These are phyloP conservation scores for Phytophthora quininea DNA, from an alignment of 352 stramenopile genomes.

Conservation along the genomic window DNA sequence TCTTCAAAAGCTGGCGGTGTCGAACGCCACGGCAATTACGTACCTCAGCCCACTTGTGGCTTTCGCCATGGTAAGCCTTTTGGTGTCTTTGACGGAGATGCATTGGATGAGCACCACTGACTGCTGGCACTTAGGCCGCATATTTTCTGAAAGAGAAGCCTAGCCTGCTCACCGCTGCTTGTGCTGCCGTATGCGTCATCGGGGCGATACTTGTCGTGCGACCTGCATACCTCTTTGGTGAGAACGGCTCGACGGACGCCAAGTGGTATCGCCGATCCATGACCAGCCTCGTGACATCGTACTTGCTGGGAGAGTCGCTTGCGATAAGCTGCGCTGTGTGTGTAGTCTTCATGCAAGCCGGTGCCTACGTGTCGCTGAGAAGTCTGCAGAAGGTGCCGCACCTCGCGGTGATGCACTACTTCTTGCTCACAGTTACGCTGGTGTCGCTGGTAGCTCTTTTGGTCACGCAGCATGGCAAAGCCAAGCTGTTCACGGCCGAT, in stretches of 20 bases:
- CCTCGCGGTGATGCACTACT: conserved; percentile 72
- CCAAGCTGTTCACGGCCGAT: conserved; percentile 19
- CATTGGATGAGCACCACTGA: too few relatives aligned
- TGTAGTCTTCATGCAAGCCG: conserved; percentile 37
- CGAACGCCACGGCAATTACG: conserved; percentile 70
- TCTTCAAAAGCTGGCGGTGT: conserved; percentile 61
- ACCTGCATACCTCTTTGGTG: conserved; percentile 54
- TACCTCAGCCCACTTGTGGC: conserved; percentile 69
- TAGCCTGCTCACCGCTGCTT: conserved; percentile 33
- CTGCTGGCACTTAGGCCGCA: conserved; percentile 29
- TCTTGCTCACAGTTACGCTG: conserved; percentile 48
- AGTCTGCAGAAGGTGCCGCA: conserved; percentile 52
- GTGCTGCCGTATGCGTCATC: conserved; percentile 47
- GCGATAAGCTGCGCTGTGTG: conserved; percentile 40
- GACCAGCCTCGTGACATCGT: conserved; percentile 32
- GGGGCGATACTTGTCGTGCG: conserved; percentile 53
- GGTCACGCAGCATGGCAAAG: conserved; percentile 33
- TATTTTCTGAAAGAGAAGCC: conserved; percentile 52
- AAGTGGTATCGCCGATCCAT: conserved; percentile 31
- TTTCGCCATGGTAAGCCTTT: conserved; percentile 51
- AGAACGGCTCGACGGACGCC: conserved; percentile 31
- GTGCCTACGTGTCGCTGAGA: conserved; percentile 51
- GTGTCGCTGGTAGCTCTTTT: conserved; percentile 41
- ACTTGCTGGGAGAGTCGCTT: conserved; percentile 33
- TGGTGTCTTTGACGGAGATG: neutral